Conservation (phyloP, 176 grass and related monocot species). For the Hsuehochloa calcarea region DNA sequence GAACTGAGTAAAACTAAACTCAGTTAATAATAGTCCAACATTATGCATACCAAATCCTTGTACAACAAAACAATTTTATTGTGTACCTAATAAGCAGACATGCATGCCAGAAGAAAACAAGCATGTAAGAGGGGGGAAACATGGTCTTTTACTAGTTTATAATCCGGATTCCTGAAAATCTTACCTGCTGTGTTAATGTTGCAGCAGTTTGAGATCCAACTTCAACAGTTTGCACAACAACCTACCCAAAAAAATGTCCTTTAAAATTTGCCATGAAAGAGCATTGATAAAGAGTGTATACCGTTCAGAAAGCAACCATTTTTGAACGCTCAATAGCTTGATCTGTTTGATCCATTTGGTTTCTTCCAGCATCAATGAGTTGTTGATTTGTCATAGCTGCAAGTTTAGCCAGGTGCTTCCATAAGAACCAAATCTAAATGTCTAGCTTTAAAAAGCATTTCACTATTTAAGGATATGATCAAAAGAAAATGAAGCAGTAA, state of each 20-base stretch:
- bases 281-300: not conserved
- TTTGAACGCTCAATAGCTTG: slow-evolving; percentile 88
- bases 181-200: slow-evolving; percentile 81
- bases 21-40: slow-evolving; percentile 5
- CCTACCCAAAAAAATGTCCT: slow-evolving; percentile 47
- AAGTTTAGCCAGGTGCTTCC: slow-evolving; percentile 4
- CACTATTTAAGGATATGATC: not conserved
- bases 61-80: not conserved
- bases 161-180: slow-evolving; percentile 8
- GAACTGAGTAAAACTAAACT: not conserved
- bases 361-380: slow-evolving; percentile 82
- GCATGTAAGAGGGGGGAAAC: not conserved
- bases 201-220: slow-evolving; percentile 81
- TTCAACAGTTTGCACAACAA: slow-evolving; percentile 90
- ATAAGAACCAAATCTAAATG: slow-evolving; percentile 39
- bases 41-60: not conserved
- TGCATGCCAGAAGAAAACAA: slow-evolving; percentile 1
- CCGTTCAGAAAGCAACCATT: slow-evolving; percentile 49
- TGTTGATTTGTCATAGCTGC: slow-evolving; percentile 90
- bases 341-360: slow-evolving; percentile 93
- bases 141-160: not conserved
- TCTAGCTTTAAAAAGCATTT: not conserved
- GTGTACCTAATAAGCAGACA: not conserved
- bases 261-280: slow-evolving; percentile 16
- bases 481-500: not conserved